These are phyloP conservation scores for Neonectria coccinea DNA, from an alignment of 2,329 filamentous ascomycete genomes.

Conservation along the genomic window DNA sequence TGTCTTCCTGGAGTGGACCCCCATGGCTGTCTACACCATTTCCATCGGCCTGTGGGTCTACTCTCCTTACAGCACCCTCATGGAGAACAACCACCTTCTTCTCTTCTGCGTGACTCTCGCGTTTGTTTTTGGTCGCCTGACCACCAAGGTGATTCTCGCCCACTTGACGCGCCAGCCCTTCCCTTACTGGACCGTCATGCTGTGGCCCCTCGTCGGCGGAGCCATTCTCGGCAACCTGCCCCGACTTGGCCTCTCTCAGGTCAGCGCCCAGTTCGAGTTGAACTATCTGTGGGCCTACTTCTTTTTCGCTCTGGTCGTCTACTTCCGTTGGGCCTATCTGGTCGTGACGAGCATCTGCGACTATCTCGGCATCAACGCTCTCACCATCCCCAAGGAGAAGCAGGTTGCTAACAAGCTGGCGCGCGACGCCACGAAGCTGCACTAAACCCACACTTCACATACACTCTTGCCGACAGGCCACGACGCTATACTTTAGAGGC, in stretches of 20 bases:
- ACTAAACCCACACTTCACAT: slow-evolving; percentile 36
- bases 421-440: slow-evolving; percentile 52
- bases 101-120: slow-evolving; percentile 94
- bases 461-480: neutral
- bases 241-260: slow-evolving; percentile 74
- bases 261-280: slow-evolving; percentile 76
- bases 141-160: slow-evolving; percentile 98
- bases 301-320: slow-evolving; percentile 83
- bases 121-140: slow-evolving; percentile 98
- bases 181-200: slow-evolving; percentile 94
- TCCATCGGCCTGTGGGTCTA: slow-evolving; percentile 87
- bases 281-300: slow-evolving; percentile 89
- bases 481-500: slow-evolving; percentile 5
- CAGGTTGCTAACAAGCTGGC: slow-evolving; percentile 65
- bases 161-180: slow-evolving; percentile 95
- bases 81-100: slow-evolving; percentile 86
- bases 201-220: slow-evolving; percentile 87
- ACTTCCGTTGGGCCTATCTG: slow-evolving; percentile 91
- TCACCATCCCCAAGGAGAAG: slow-evolving; percentile 82
- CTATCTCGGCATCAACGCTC: slow-evolving; percentile 92
- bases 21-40: slow-evolving; percentile 84
- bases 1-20: slow-evolving; percentile 93
- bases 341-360: slow-evolving; percentile 93
- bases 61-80: slow-evolving; percentile 85
- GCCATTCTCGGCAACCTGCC: slow-evolving; percentile 87